Evolutionary conservation across 75 land plant genomes (phyloP).

Genomic region (Chamaecyparis obtusa): DNA sequence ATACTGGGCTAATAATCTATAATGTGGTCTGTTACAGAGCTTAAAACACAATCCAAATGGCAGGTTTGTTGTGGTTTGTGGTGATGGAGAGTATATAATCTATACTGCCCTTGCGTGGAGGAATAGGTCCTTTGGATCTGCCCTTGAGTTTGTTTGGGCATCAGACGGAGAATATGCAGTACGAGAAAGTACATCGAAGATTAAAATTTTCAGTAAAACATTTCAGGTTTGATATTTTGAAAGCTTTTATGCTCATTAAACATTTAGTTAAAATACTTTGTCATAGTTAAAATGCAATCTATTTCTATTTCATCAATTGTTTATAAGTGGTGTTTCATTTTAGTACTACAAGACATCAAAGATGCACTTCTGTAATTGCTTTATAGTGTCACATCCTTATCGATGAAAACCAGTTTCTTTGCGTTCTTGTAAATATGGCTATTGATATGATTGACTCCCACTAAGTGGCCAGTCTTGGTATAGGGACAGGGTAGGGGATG

Average conservation of each 20-base stretch:
- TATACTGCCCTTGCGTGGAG: slow-evolving; percentile 99
- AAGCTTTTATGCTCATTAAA: background rate
- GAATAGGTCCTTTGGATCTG: slow-evolving; percentile 95
- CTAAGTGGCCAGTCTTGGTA: too few species aligned
- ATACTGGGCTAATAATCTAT: background rate
- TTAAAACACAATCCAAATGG: slow-evolving; percentile 99
- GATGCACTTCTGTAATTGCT: background rate
- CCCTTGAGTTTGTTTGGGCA: slow-evolving; percentile 97
- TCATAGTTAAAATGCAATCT: background rate
- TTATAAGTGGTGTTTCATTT: background rate
- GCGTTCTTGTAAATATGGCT: background rate
- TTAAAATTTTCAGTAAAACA: slow-evolving; percentile 87
- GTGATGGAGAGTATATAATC: slow-evolving; percentile 97
- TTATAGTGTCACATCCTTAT: background rate
- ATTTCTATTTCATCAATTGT: background rate
- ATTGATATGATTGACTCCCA: too few species aligned
- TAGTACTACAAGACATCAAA: background rate
- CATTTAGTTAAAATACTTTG: background rate
- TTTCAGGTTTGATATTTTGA: slow-evolving; percentile 62
- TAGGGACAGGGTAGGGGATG: too few species aligned
- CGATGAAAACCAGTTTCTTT: background rate
- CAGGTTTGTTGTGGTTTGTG: slow-evolving; percentile 98
- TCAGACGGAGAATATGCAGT: slow-evolving; percentile 98
- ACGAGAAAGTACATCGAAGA: slow-evolving; percentile 94
- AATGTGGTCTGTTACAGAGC: slow-evolving; percentile 50